A percentile compares a stretch with the other conserved stretches of the same genome.
Evolutionary conservation across 805 yeast species (phyloP).

Genomic region (Metschnikowia sp.): DNA sequence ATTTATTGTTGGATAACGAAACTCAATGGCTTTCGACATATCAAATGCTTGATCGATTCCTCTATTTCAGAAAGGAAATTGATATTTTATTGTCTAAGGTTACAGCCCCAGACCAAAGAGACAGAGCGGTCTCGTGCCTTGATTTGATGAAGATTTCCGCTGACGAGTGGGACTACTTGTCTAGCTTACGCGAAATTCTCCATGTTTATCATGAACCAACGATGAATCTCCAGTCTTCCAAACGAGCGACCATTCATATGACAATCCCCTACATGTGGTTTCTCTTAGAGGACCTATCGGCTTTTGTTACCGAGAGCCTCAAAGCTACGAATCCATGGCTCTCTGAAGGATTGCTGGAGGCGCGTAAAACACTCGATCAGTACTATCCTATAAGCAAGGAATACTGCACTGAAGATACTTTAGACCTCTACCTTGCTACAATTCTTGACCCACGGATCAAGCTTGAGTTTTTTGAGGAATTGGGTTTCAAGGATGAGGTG

Average conservation of each 20-base stretch:
- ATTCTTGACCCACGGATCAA: slow-evolving; percentile 1
- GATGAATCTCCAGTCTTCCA: neutral
- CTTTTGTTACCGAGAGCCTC: neutral
- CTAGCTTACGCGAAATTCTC: neutral
- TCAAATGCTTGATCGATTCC: neutral
- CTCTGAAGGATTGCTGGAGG: neutral
- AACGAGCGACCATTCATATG: neutral
- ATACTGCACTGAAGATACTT: neutral
- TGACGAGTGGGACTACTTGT: neutral
- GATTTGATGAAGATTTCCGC: neutral
- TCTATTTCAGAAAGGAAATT: neutral
- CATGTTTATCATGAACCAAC: neutral
- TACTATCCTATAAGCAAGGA: neutral
- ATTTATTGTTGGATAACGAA: no score
- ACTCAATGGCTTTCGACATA: neutral
- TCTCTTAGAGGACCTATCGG: neutral
- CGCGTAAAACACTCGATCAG: neutral
- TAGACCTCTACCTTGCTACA: neutral
- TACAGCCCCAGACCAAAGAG: neutral
- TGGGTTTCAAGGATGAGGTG: neutral
- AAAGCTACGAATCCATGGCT: neutral
- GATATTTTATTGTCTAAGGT: neutral
- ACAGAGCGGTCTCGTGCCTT: neutral
- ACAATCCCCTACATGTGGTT: neutral
- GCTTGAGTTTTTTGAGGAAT: neutral